phyloP scores from a whole-genome alignment of 2,329 filamentous ascomycete species.

The Metarhizium robertsii region DNA sequence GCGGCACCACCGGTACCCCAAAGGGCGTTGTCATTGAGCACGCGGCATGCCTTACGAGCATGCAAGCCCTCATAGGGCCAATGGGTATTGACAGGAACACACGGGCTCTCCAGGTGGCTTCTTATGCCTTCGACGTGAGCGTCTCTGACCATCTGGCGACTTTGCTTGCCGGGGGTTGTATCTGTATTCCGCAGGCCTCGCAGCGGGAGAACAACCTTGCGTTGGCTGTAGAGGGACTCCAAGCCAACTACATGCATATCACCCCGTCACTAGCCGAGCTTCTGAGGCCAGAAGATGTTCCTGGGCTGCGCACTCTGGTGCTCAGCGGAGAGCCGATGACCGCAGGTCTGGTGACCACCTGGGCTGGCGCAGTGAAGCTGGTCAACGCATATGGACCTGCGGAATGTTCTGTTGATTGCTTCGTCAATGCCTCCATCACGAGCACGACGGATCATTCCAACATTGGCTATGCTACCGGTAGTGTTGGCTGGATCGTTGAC shows the following conservation, averaged over 20 bases:
- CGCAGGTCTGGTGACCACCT: background rate
- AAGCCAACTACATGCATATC: constrained; percentile 5
- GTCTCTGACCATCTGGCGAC: constrained; percentile 26
- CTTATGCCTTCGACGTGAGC: constrained; percentile 30
- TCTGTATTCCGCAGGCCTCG: constrained; percentile 30
- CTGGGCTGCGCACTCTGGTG: background rate
- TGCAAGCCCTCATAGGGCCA: background rate
- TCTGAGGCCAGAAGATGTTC: background rate
- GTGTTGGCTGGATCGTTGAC: constrained; percentile 1
- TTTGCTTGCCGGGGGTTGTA: constrained; percentile 25
- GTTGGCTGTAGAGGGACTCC: constrained; percentile 2
- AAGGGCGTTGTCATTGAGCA: constrained; percentile 1
- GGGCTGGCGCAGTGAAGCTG: background rate
- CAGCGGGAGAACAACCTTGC: constrained; percentile 16
- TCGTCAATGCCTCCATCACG: background rate
- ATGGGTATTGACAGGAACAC: background rate
- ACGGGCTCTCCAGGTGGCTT: constrained; percentile 11
- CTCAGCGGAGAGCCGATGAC: background rate
- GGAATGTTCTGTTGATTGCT: background rate
- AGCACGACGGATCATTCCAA: background rate
- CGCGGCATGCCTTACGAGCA: background rate
- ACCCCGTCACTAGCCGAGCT: background rate
- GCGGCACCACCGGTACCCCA: background rate
- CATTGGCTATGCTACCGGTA: constrained; percentile 2
- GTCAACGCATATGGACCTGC: background rate